phyloP scores from a whole-genome alignment of 805 yeast species.

The Kluyveromyces dobzhanskii region DNA sequence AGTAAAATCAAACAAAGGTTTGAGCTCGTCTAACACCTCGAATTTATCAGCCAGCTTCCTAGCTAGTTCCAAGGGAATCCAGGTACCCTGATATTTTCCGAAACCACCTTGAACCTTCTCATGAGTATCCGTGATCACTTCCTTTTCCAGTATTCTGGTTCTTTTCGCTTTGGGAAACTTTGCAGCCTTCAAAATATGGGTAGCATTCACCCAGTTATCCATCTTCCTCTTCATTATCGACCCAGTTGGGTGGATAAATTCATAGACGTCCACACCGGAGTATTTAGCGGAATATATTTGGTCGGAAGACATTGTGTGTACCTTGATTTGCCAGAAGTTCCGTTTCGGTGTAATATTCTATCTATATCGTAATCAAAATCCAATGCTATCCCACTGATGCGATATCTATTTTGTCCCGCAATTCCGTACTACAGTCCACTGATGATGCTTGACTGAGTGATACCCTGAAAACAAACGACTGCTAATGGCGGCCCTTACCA shows the following conservation, averaged over 20 bases:
- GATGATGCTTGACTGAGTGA: no score
- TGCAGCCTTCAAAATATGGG: constrained; percentile 89
- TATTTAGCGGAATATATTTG: constrained; percentile 68
- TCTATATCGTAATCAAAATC: no score
- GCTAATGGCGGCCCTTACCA: no score
- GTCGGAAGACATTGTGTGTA: constrained; percentile 12
- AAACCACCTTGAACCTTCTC: constrained; percentile 97
- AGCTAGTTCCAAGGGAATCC: constrained; percentile 85
- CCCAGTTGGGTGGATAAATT: constrained; percentile 55
- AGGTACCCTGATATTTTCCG: constrained; percentile 94
- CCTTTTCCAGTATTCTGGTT: constrained; percentile 84
- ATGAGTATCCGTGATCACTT: constrained; percentile 83
- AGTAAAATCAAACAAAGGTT: constrained; percentile 57
- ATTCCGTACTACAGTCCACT: no score
- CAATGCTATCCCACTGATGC: no score
- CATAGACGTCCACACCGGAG: constrained; percentile 78
- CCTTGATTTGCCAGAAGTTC: not conserved
- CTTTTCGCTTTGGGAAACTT: constrained; percentile 91
- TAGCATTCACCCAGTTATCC: constrained; percentile 88
- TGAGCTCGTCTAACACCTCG: constrained; percentile 52
- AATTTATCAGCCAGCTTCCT: constrained; percentile 55
- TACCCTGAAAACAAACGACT: no score
- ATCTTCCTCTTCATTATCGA: constrained; percentile 71
- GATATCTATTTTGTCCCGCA: no score
- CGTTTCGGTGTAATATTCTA: no score